Evolutionary conservation across 768 basidiomycete genomes (phyloP), one percentile per base, ranked within the genome.

Genomic region (Suillus tomentosus): DNA sequence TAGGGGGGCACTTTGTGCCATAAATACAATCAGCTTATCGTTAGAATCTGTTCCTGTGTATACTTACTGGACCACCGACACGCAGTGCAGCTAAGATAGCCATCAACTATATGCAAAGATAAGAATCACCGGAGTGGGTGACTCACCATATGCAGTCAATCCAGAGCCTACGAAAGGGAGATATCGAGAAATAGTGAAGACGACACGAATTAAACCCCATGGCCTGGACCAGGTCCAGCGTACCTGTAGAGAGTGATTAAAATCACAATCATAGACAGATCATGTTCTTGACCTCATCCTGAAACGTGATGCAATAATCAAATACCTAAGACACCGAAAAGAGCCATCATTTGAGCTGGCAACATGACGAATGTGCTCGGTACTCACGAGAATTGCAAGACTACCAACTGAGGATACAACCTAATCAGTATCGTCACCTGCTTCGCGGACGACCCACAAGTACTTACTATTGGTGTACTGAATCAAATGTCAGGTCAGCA

Each of bases 181-280:
- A 60, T 73, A 71, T 36, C 69, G 68, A 17, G 70, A 72, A 11
- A 61, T 17, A 15, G 54, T 68, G 42, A 72, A 71, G 42, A 68
- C 5, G 34, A 61, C 10, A n/a, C 66, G 67, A 1, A 69, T 68
- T 5, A 14, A 36, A 42, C 64, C 63, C 69, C 70, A 71, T 15
- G 15, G 45, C n/a, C 67, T 64, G 5, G 65, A 60, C 70, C 69
- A 71, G 3, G 70, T 58, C 65, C 62, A 71, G n/a, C 39, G 63
- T 19, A 36, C 69, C 70, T 71, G 22, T 15, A 50, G 7, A 19
- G 54, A 15, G 56, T 37, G 27, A 31, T 22, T 1, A 40, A 56
- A 31, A 27, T 15, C 6, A 24, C 9, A 34, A 22, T 40, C 45
- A 27, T 24, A 5, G 43, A 51, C 8, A 48, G 14, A 39, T 34